These are phyloP conservation scores for Salix exigua DNA, from an alignment of 345 rosid species.

Conservation along the genomic window DNA sequence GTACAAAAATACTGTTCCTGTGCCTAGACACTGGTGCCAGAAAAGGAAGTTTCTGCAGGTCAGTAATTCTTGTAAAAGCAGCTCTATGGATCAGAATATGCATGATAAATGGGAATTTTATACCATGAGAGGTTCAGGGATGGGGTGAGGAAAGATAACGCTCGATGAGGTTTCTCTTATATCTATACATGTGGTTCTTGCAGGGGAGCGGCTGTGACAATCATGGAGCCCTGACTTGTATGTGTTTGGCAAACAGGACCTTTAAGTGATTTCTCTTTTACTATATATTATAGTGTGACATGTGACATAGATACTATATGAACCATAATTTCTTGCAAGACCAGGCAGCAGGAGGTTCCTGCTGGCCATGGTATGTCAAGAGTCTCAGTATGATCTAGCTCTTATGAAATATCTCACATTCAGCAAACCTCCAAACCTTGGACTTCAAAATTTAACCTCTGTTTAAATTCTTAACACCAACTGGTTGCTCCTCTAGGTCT, in stretches of 20 bases:
- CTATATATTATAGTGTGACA: slow-evolving; percentile 33
- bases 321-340: background rate
- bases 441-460: background rate
- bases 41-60: slow-evolving; percentile 99
- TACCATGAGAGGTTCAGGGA: slow-evolving; percentile 42
- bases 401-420: background rate
- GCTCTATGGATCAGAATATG: slow-evolving; percentile 27
- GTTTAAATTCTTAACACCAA: background rate
- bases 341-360: background rate
- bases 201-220: slow-evolving; percentile 91
- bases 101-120: slow-evolving; percentile 44
- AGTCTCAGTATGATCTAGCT: background rate
- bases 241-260: slow-evolving; percentile 70
- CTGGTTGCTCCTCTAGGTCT: background rate
- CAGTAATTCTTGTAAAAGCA: slow-evolving; percentile 28
- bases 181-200: slow-evolving; percentile 98
- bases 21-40: slow-evolving; percentile 99
- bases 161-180: slow-evolving; percentile 88
- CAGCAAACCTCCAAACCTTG: background rate
- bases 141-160: slow-evolving; percentile 58
- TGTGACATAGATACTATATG: slow-evolving; percentile 35
- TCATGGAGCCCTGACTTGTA: slow-evolving; percentile 96
- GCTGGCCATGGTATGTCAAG: background rate
- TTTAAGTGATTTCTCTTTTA: slow-evolving; percentile 38
- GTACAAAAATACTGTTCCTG: slow-evolving; percentile 92